Conservation (phyloP, 768 basidiomycete species). For the Termitomyces sp. region DNA sequence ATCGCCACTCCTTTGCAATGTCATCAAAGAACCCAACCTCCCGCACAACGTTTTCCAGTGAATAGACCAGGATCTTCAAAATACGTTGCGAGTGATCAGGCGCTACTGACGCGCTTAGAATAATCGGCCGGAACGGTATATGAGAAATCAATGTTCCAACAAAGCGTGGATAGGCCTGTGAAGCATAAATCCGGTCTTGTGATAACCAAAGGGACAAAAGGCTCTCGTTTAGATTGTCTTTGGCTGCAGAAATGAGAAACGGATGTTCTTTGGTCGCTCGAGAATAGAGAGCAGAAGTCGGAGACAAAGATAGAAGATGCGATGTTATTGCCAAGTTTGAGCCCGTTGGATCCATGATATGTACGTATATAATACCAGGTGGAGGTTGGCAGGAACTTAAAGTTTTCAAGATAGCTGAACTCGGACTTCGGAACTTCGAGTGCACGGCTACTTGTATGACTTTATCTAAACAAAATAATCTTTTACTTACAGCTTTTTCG, state of each 20-base stretch:
- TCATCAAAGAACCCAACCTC: constrained; percentile 61
- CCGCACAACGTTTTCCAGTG: constrained; percentile 56
- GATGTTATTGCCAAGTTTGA: constrained; percentile 10
- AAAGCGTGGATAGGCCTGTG: constrained; percentile 72
- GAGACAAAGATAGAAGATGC: constrained; percentile 10
- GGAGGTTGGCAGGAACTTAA: no score
- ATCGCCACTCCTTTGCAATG: constrained; percentile 40
- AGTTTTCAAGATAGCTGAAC: no score
- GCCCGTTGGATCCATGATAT: background rate
- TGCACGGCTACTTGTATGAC: no score
- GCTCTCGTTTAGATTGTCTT: constrained; percentile 43
- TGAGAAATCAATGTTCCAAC: constrained; percentile 62
- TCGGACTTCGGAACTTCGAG: no score
- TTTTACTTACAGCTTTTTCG: no score
- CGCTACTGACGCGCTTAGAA: constrained; percentile 26
- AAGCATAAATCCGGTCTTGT: constrained; percentile 75
- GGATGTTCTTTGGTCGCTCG: constrained; percentile 48
- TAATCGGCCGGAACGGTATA: constrained; percentile 47
- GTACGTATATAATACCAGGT: background rate
- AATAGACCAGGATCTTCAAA: constrained; percentile 48
- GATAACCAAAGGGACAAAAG: constrained; percentile 63
- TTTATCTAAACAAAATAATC: no score
- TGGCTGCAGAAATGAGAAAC: constrained; percentile 60
- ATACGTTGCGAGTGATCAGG: constrained; percentile 35
- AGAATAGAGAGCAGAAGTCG: constrained; percentile 27